phyloP scores from a whole-genome alignment of 2,329 filamentous ascomycete species.

The Claviceps cyperi region DNA sequence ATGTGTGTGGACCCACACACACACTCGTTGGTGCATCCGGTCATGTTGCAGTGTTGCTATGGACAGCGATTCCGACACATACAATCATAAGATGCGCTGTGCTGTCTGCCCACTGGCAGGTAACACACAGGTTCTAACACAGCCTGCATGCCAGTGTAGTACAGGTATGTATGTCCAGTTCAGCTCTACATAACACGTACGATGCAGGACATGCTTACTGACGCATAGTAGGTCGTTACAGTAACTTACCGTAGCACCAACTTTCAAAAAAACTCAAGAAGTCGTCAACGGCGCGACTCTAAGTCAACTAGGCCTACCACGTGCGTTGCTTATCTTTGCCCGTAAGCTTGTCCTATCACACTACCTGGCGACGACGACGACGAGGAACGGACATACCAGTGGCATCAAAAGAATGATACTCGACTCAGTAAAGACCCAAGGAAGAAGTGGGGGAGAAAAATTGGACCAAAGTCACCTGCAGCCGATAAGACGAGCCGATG shows the following conservation, averaged over 20 bases:
- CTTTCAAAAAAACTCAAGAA: background rate
- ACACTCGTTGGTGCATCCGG: too few species aligned
- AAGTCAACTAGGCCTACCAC: conserved; percentile 1
- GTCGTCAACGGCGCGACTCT: background rate
- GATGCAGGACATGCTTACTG: background rate
- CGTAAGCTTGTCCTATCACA: conserved; percentile 1
- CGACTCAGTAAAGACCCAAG: background rate
- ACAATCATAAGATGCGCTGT: background rate
- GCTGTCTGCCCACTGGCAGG: background rate
- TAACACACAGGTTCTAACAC: background rate
- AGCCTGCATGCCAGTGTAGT: background rate
- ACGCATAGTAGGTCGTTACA: background rate
- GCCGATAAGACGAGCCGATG: background rate
- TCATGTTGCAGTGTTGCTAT: too few species aligned
- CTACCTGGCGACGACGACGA: background rate
- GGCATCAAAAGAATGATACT: background rate
- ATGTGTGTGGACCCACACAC: too few species aligned
- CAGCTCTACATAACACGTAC: background rate
- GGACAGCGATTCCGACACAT: too few species aligned
- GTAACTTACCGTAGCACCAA: too few species aligned
- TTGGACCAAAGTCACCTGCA: background rate
- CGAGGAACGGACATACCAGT: background rate
- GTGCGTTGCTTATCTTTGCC: conserved; percentile 1
- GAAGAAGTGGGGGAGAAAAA: background rate
- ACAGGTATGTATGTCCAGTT: background rate